Percentiles rank a stretch among this genome's conserved stretches.
phyloP scores from a whole-genome alignment of 768 basidiomycete species.

The Trametes elegans region DNA sequence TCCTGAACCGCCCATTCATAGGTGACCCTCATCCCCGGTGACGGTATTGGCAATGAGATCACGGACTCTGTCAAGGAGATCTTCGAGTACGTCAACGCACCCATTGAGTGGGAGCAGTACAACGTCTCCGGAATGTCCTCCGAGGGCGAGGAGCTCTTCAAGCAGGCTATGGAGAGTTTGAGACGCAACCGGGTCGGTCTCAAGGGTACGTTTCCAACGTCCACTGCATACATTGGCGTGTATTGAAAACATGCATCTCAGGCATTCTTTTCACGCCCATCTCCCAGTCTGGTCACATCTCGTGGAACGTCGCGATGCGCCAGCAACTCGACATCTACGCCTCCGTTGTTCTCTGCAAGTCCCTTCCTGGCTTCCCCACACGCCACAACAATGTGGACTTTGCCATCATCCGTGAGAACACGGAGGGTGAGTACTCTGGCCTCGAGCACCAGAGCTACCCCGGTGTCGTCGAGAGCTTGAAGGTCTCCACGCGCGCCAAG shows the following conservation, averaged over 20 bases:
- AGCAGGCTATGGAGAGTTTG: slow-evolving; percentile 96
- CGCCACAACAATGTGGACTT: slow-evolving; percentile 97
- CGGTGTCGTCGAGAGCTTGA: slow-evolving; percentile 97
- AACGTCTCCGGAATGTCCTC: slow-evolving; percentile 96
- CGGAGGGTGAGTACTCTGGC: slow-evolving; percentile 99
- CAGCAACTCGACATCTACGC: slow-evolving; percentile 99
- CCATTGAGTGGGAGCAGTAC: slow-evolving; percentile 99
- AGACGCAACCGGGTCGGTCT: slow-evolving; percentile 97
- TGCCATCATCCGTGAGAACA: slow-evolving; percentile 99
- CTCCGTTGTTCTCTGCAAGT: slow-evolving; percentile 97
- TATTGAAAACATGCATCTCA: slow-evolving; percentile 31
- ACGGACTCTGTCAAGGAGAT: slow-evolving; percentile 99
- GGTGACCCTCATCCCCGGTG: slow-evolving; percentile 97
- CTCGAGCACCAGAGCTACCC: slow-evolving; percentile 98
- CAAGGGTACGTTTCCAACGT: slow-evolving; percentile 65
- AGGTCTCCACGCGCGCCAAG: slow-evolving; percentile 94
- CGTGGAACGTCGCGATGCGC: slow-evolving; percentile 99
- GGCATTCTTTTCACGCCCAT: slow-evolving; percentile 99
- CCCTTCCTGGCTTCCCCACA: slow-evolving; percentile 92
- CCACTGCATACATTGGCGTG: background rate
- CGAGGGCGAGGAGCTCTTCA: slow-evolving; percentile 92
- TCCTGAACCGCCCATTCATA: slow-evolving; percentile 28
- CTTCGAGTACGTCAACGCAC: slow-evolving; percentile 95
- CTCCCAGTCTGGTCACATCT: slow-evolving; percentile 93
- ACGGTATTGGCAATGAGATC: slow-evolving; percentile 96